Evolutionary conservation across 139 green algal species (phyloP), one percentile per base, ranked within the genome.

Genomic region (Desmodesmus armatus): DNA sequence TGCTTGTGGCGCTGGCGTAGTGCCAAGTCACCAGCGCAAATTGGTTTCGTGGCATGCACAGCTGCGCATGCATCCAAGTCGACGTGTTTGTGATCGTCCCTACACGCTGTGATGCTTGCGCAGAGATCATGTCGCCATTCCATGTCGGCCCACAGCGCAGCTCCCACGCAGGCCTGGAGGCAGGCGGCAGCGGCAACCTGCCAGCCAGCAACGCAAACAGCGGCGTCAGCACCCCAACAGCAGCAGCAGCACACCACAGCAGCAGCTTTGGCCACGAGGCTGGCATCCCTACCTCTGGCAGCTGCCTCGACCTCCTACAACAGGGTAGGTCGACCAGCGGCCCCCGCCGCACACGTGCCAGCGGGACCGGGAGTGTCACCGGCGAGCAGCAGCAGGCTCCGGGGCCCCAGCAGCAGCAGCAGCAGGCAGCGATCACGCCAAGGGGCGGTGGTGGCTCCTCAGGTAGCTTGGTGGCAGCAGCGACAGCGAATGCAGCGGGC

Each of bases 271-370:
- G n/a, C n/a, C n/a, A n/a, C n/a, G 35, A 23, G 21, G 41, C 41
- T 3, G 31, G 58, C 15, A 9, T 84, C 31, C 78, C 78, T 5
- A 75, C 62, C 60, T 66, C 78, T 0, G 76, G 25, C 27, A 84
- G 78, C 62, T 84, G 78, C 29, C 25, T 84, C 27, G 62, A 84
- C 31, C 62, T 84, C 27, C 41, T 84, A 40, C 39, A 62, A 27
- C 51, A 84, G 13, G 31, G 63, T 33, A 55, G 75, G 75, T 7
- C 15, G 39, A 9, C 44, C 43, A 65, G 78, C 78, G 49, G 53
- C 78, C 1, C 29, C 25, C 13, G 43, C 5, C 62, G 76, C 7
- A 41, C 62, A 19, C n/a, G 41, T 6, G 21, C 58, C 33, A 33
- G 58, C 55, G 35, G 21, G 25, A 65, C 60, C 77, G 40, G 72